Percentiles rank a stretch among this genome's conserved stretches.
These are phyloP conservation scores for Vicia faba DNA, from an alignment of 306 rosid species.

Conservation along the genomic window DNA sequence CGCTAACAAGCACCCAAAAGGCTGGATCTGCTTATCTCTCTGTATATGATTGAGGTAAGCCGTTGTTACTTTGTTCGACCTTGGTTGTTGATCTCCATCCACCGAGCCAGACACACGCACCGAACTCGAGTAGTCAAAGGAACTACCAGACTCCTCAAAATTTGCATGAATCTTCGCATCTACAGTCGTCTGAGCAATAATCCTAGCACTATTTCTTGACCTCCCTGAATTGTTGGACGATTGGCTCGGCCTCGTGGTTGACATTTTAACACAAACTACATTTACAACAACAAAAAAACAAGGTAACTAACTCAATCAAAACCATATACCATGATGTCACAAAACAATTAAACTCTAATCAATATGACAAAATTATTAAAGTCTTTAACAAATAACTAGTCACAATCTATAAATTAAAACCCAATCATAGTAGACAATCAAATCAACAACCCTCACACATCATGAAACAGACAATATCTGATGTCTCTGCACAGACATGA, in stretches of 20 bases:
- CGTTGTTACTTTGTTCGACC: conserved; percentile 76
- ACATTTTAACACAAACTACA: conserved; percentile 64
- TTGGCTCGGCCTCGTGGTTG: conserved; percentile 76
- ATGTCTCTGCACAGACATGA: too few relatives aligned
- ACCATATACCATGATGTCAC: conserved; percentile 14
- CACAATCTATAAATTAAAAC: conserved; percentile 27
- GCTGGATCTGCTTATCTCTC: conserved; percentile 87
- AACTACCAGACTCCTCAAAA: conserved; percentile 83
- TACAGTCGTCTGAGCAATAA: conserved; percentile 83
- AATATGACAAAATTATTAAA: conserved; percentile 31
- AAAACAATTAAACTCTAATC: conserved; percentile 25
- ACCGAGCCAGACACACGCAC: conserved; percentile 55
- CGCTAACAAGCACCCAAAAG: conserved; percentile 91
- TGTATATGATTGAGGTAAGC: conserved; percentile 90
- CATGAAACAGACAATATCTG: not conserved
- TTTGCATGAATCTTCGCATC: conserved; percentile 92
- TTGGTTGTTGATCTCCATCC: conserved; percentile 58
- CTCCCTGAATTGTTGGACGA: conserved; percentile 79
- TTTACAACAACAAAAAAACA: conserved; percentile 14
- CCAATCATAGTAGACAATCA: conserved; percentile 19
- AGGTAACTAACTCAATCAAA: not conserved
- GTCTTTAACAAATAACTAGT: not conserved
- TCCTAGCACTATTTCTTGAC: conserved; percentile 75
- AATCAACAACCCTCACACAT: conserved; percentile 14
- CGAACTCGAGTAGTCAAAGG: conserved; percentile 89